These are phyloP conservation scores for Symbiodinium natans DNA, from an alignment of 73 alveolate species.

Conservation along the genomic window DNA sequence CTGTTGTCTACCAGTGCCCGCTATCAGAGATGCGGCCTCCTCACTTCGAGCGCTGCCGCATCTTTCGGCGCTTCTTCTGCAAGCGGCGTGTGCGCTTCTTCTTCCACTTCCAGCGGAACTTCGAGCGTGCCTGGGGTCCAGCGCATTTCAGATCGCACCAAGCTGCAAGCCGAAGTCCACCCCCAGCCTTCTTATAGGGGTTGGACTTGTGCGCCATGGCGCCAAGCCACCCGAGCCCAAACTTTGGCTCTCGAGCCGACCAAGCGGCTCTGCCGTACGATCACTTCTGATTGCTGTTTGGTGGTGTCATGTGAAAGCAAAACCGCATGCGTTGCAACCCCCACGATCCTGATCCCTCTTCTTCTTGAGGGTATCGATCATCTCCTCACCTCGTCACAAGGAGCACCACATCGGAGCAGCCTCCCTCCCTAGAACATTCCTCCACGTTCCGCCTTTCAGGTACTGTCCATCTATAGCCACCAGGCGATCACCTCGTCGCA, in stretches of 20 bases:
- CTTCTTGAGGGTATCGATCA: neutral
- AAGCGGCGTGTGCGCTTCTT: conserved; percentile 93
- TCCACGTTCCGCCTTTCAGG: neutral
- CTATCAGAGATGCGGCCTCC: neutral
- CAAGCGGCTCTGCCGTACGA: too few relatives aligned
- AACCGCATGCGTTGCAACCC: neutral
- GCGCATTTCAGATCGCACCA: neutral
- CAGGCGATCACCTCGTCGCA: neutral
- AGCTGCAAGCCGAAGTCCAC: too few relatives aligned
- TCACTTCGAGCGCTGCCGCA: conserved; percentile 90
- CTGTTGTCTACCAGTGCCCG: too few relatives aligned
- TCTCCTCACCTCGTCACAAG: neutral
- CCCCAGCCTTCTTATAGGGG: conserved; percentile 88
- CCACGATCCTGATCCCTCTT: neutral
- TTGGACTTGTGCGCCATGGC: conserved; percentile 94
- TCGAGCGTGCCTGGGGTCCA: conserved; percentile 59
- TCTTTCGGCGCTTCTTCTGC: conserved; percentile 93
- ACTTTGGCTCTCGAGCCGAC: conserved; percentile 14
- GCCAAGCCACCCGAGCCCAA: conserved; percentile 34
- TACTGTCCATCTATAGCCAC: neutral
- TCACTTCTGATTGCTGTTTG: neutral
- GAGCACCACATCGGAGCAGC: too few relatives aligned
- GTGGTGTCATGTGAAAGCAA: neutral
- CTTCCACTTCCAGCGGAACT: conserved; percentile 94
- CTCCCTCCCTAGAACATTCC: neutral